Conservation (phyloP, 2,329 filamentous ascomycete genomes). For the Lomentospora prolificans region DNA sequence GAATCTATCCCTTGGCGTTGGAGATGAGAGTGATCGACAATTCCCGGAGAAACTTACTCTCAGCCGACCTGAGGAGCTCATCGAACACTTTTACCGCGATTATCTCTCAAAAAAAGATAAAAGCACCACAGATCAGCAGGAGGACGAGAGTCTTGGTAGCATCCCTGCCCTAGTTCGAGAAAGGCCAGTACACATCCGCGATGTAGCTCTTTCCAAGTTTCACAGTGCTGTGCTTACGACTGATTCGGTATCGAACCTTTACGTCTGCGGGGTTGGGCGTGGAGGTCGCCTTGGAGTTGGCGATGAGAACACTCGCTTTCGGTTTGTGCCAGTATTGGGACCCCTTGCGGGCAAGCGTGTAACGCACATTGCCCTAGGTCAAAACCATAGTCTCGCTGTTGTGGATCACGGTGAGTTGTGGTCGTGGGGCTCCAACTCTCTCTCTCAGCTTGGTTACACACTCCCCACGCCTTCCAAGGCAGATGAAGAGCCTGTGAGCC, state of each 20-base stretch:
- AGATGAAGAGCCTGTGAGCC: slow-evolving; percentile 77
- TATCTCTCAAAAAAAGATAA: slow-evolving; percentile 25
- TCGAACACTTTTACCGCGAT: slow-evolving; percentile 64
- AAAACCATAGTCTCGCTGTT: slow-evolving; percentile 83
- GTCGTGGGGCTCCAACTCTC: slow-evolving; percentile 86
- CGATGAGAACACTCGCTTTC: slow-evolving; percentile 81
- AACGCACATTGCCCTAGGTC: slow-evolving; percentile 70
- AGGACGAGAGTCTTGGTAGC: slow-evolving; percentile 29
- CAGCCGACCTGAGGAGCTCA: slow-evolving; percentile 65
- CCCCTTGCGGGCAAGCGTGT: slow-evolving; percentile 68
- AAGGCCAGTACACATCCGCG: slow-evolving; percentile 64
- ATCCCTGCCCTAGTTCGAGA: slow-evolving; percentile 66
- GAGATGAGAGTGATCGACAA: slow-evolving; percentile 91
- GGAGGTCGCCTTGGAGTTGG: slow-evolving; percentile 83
- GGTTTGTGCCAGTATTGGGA: slow-evolving; percentile 71
- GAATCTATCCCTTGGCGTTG: slow-evolving; percentile 83
- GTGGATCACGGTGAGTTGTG: slow-evolving; percentile 82
- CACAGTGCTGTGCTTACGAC: slow-evolving; percentile 82
- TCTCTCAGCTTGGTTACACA: slow-evolving; percentile 77
- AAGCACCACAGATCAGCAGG: background rate
- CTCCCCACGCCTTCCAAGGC: slow-evolving; percentile 56
- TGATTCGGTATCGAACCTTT: slow-evolving; percentile 82
- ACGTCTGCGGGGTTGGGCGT: slow-evolving; percentile 84
- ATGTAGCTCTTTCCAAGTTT: slow-evolving; percentile 81
- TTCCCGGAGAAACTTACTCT: slow-evolving; percentile 78